Base-by-base conservation (phyloP, 2,329 filamentous ascomycete genomes). In the Colletotrichum noveboracense region DNA sequence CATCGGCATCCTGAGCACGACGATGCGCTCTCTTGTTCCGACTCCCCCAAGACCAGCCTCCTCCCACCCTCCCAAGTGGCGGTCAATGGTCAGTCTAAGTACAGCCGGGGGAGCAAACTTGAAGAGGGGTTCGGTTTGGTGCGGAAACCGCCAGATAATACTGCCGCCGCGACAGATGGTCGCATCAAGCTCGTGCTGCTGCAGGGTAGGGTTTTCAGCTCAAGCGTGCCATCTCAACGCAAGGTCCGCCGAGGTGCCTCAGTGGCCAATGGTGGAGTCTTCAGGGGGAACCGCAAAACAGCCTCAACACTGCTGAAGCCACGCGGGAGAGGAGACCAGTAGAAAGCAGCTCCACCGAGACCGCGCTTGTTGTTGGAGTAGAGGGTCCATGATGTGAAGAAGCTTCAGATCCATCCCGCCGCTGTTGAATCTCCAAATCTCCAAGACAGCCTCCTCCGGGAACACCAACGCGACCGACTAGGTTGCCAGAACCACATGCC, bases 271-370 rank as follows among this genome's bases (percentile, higher is more conserved):
- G 32, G 73, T 75, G 73, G 73, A 68, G 73, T 75, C 69, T 64
- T 73, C 26, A 43, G 56, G 56, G 26, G 70, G 73, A 75, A 75
- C 73, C 64, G 73, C 70, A 75, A 75, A 75, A 73, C 73, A 75
- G 73, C 73, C 73, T 75, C 73, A 73, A 68, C 60, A 60, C 26
- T 56, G 73, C 38, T 64, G 70, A 73, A 64, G 73, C 73, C 73
- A 75, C 62, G 73, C 73, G 73, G 73, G 73, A 73, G 69, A 68
- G 73, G 62, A 58, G 70, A 67, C 62, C 64, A 58, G 70, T 34
- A 56, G 18, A 43, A 67, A 34, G 24, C 58, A 60, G 73, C 62
- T 72, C 72, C 72, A 75, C 72, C 36, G 28, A 38, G 21, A 68
- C n/a, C 61, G 73, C 70, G 70, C 73, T 75, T 75, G 70, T 68